These are phyloP conservation scores for Globisporangium paddicum DNA, from an alignment of 352 stramenopile species.

Conservation along the genomic window DNA sequence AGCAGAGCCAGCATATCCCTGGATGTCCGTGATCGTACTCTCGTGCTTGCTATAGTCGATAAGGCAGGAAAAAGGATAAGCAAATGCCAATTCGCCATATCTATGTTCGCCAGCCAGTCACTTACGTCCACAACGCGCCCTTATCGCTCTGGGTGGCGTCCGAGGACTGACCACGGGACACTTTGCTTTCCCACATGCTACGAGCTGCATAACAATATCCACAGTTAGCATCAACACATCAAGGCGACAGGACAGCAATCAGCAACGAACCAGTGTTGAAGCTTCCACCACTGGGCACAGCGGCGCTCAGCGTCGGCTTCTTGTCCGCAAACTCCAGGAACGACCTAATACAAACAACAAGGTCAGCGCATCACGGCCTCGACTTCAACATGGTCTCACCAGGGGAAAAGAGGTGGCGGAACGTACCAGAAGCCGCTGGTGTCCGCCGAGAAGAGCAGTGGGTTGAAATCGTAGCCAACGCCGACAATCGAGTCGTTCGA, in stretches of 20 bases:
- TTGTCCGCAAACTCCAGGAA: slow-evolving; percentile 78
- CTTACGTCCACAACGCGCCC: slow-evolving; percentile 78
- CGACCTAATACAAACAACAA: slow-evolving; percentile 29
- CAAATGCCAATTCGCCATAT: neutral
- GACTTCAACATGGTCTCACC: slow-evolving; percentile 6
- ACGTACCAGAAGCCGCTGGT: slow-evolving; percentile 69
- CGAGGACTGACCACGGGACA: slow-evolving; percentile 75
- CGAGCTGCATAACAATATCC: slow-evolving; percentile 28
- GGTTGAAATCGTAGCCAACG: slow-evolving; percentile 91
- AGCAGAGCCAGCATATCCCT: slow-evolving; percentile 48
- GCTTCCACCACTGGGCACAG: slow-evolving; percentile 52
- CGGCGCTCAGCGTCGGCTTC: slow-evolving; percentile 49
- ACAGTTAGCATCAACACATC: neutral
- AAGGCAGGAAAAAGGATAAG: neutral
- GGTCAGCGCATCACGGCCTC: neutral
- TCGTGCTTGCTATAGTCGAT: slow-evolving; percentile 62
- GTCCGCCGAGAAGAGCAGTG: slow-evolving; percentile 83
- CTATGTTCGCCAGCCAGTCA: neutral
- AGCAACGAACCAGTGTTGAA: slow-evolving; percentile 54
- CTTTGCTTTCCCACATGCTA: slow-evolving; percentile 84
- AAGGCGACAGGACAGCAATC: neutral
- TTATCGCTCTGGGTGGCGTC: slow-evolving; percentile 80
- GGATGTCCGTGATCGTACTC: slow-evolving; percentile 82
- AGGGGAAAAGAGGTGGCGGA: neutral
- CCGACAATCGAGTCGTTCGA: slow-evolving; percentile 86